Evolutionary conservation across 2,329 filamentous ascomycete species (phyloP), one percentile per base, ranked within the genome.

Genomic region (Verticillium klebahnii): DNA sequence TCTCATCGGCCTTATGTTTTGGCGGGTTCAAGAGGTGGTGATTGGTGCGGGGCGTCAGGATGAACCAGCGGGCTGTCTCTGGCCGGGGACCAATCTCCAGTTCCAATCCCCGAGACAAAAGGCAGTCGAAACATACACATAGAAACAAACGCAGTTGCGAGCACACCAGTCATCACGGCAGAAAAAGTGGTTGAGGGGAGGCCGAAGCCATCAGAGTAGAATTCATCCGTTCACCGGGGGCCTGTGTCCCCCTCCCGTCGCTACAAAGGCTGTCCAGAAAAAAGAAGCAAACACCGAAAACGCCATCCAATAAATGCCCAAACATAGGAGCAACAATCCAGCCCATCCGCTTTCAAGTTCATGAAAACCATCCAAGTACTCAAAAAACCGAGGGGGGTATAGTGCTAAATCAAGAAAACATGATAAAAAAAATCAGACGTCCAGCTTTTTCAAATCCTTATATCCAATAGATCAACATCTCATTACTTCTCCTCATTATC

Each of bases 401-500:
- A 64, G 61, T 64, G 63, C 59, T 57, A 50, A 50, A 11, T 17
- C 39, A 61, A 57, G 57, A 12, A 50, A 57, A 32, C 14, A 50
- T 19, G 29, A 52, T 25, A 17, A 19, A 19, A 39, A 56, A 31
- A n/a, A 31, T 7, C 6, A 29, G 36, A 15, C 32, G 3, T 19
- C 29, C 55, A 29, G 25, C 45, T 50, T 50, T 50, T 50, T 14
- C 8, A 23, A 23, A 12, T n/a, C 45, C n/a, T 55, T 57, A 55
- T 54, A 40, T 31, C 31, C 56, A 63, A 45, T 52, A 25, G 45
- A 37, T 29, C 54, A 29, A 40, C 17, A n/a, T 40, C 58, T 54
- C 57, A 60, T 59, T 63, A 63, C 50, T 57, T 63, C 61, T 61
- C 40, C n/a, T 64, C 58, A 45, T 56, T 31, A 56, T 61, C 17